These are phyloP conservation scores for Termitomyces sp. DNA, from an alignment of 768 basidiomycete genomes.

Conservation along the genomic window DNA sequence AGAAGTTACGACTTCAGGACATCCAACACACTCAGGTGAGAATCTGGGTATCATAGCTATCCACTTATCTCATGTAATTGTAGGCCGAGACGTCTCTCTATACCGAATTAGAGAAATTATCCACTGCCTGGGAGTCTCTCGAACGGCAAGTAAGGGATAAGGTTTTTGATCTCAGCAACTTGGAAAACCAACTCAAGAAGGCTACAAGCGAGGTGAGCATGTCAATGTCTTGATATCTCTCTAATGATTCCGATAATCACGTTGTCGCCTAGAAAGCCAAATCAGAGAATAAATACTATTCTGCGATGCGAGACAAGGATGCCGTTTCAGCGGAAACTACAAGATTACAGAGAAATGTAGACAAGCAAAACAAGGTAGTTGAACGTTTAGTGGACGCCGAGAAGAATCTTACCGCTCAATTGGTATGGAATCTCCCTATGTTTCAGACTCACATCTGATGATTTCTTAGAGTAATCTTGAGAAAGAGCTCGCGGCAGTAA, in stretches of 20 bases:
- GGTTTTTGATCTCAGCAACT: slow-evolving; percentile 70
- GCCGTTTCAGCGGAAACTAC: slow-evolving; percentile 76
- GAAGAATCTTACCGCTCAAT: slow-evolving; percentile 50
- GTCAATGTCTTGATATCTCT: neutral
- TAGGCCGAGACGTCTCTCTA: slow-evolving; percentile 78
- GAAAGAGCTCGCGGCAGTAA: slow-evolving; percentile 36
- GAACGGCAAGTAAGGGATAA: slow-evolving; percentile 82
- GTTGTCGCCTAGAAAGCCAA: slow-evolving; percentile 75
- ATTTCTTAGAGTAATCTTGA: slow-evolving; percentile 36
- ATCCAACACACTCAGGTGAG: slow-evolving; percentile 64
- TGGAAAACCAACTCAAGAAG: slow-evolving; percentile 73
- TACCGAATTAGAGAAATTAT: slow-evolving; percentile 80
- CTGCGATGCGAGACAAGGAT: slow-evolving; percentile 87
- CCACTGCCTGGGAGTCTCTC: slow-evolving; percentile 81
- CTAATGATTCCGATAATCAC: neutral
- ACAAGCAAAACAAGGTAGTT: slow-evolving; percentile 50
- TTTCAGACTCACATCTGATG: neutral
- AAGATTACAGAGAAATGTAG: slow-evolving; percentile 45
- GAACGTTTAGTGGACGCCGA: slow-evolving; percentile 67
- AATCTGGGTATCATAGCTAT: neutral
- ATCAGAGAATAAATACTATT: slow-evolving; percentile 91
- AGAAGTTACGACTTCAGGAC: slow-evolving; percentile 56
- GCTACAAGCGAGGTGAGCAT: slow-evolving; percentile 74
- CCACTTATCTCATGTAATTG: slow-evolving; percentile 5
- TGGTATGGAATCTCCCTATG: slow-evolving; percentile 41